Evolutionary conservation across 1,284 basidiomycete genomes (phyloP), one percentile per base, ranked within the genome.

Genomic region (Microstroma glucosiphilum): DNA sequence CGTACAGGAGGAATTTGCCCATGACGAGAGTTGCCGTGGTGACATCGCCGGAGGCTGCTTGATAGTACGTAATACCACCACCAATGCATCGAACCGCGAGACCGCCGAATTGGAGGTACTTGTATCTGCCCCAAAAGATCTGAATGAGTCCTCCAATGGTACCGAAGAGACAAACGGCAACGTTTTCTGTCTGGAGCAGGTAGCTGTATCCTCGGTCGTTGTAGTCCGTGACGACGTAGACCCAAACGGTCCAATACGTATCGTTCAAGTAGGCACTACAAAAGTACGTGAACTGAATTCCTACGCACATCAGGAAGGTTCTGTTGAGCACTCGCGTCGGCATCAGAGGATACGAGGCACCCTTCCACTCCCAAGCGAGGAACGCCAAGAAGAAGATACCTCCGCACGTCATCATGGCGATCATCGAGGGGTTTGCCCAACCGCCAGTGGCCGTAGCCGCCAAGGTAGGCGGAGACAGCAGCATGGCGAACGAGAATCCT

Each of bases 371-470:
- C 76, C 78, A 82, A 40, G 79, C 57, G 23, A 71, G 54, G 59
- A 79, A 82, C 15, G 70, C 62, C 62, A 77, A 72, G 66, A 82
- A 77, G 41, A 80, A 64, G 21, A 80, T 58, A 3, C 74, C 79
- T 30, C 81, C 82, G 26, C 80, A 70, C 43, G 74, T 71, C 56
- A 80, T 72, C 77, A 82, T 79, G 60, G 81, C 80, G 62, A 82
- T 82, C 59, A 82, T 73, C 1, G 74, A 62, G 70, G 77, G 76
- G 64, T 81, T 81, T 21, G 63, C 62, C 72, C 79, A 81, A 0
- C 76, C 77, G 15, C 72, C 71, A 12, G 68, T 65, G 41, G 79
- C 79, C 8, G 70, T 71, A 26, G 72, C 62, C 51, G 61, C 68
- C 55, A 81, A 70, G 19, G 79, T 80, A 64, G 78, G 77, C 6